A percentile compares a stretch with the other conserved stretches of the same genome.
Conservation (phyloP, 306 rosid genomes). For the Arachis hypogaea region DNA sequence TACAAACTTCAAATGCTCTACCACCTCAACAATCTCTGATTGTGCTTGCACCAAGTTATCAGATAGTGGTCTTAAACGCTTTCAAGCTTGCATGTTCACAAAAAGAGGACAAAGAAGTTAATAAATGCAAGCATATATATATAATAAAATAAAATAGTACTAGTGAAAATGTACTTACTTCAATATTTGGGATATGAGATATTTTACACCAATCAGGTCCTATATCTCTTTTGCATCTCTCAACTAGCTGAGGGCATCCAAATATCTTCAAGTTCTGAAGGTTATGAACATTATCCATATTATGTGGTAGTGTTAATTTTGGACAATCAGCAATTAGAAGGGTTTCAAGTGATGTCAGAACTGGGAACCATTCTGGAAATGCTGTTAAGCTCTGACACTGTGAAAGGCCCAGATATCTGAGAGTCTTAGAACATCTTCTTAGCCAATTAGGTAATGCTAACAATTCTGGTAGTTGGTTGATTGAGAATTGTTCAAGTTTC, state of each 20-base stretch:
- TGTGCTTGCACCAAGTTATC: constrained; percentile 13
- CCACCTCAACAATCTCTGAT: not conserved
- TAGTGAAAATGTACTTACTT: constrained; percentile 17
- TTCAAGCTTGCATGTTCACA: constrained; percentile 24
- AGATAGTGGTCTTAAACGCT: constrained; percentile 23
- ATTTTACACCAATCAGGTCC: constrained; percentile 36
- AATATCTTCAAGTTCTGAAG: constrained; percentile 37
- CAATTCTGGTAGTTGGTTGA: constrained; percentile 31
- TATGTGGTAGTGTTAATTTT: constrained; percentile 24
- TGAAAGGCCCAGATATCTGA: constrained; percentile 33
- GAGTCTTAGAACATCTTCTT: constrained; percentile 8
- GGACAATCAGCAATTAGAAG: constrained; percentile 39
- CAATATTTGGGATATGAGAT: constrained; percentile 40
- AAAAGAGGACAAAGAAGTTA: not conserved
- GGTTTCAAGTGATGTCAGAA: constrained; percentile 37
- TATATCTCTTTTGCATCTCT: constrained; percentile 31
- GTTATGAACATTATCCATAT: constrained; percentile 22
- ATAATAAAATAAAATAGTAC: too few relatives aligned
- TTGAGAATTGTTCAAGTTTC: constrained; percentile 36
- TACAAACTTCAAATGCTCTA: constrained; percentile 4
- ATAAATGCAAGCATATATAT: constrained; percentile 3
- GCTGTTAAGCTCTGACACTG: constrained; percentile 25
- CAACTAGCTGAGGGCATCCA: constrained; percentile 37
- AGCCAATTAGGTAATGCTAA: constrained; percentile 34
- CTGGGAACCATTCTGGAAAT: constrained; percentile 38